Evolutionary conservation across 2,329 filamentous ascomycete species (phyloP).

Genomic region (Cercospora nicotianae): DNA sequence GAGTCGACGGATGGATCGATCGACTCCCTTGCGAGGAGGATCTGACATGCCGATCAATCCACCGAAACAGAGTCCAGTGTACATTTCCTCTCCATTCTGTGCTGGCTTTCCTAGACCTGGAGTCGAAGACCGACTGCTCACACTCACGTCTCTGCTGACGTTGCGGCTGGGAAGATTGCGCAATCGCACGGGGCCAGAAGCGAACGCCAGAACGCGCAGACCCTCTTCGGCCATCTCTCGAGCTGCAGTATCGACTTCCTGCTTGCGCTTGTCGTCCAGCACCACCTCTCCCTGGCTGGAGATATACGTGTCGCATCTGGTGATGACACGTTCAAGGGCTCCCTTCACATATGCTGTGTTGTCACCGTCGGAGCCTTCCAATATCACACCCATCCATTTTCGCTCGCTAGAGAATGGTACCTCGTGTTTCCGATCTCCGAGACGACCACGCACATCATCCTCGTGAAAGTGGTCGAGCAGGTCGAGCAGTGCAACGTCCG

Average conservation of each 20-base stretch:
- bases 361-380: slow-evolving; percentile 61
- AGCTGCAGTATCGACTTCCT: slow-evolving; percentile 75
- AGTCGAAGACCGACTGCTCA: slow-evolving; percentile 28
- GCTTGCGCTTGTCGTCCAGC: slow-evolving; percentile 71
- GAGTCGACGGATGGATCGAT: slow-evolving; percentile 80
- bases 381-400: slow-evolving; percentile 98
- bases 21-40: slow-evolving; percentile 85
- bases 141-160: slow-evolving; percentile 22
- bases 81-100: slow-evolving; percentile 63
- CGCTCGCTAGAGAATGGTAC: slow-evolving; percentile 95
- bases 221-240: slow-evolving; percentile 86
- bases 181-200: slow-evolving; percentile 66
- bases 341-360: slow-evolving; percentile 96
- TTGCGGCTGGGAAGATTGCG: slow-evolving; percentile 32
- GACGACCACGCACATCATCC: slow-evolving; percentile 82
- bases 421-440: slow-evolving; percentile 79
- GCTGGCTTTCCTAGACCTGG: slow-evolving; percentile 14
- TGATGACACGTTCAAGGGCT: slow-evolving; percentile 81
- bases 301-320: slow-evolving; percentile 86
- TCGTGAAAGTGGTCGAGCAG: slow-evolving; percentile 87
- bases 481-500: slow-evolving; percentile 95
- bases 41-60: slow-evolving; percentile 97
- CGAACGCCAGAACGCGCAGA: slow-evolving; percentile 87
- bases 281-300: slow-evolving; percentile 84
- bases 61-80: slow-evolving; percentile 81